Evolutionary conservation across 495 filamentous ascomycete species (phyloP).

Genomic region (Aspergillus panamensis): DNA sequence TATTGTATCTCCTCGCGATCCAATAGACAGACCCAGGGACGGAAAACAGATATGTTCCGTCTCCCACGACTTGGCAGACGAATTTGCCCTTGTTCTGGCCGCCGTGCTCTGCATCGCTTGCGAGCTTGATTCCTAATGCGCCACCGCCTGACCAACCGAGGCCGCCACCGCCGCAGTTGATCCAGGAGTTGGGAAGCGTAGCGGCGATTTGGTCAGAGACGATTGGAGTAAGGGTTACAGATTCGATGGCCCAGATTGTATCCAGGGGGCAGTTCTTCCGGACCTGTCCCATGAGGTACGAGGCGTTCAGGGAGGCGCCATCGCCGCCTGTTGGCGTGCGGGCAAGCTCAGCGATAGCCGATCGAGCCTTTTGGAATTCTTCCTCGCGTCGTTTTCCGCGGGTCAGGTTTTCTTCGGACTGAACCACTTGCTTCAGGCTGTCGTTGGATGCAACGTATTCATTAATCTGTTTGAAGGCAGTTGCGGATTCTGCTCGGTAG

Average conservation of each 20-base stretch:
- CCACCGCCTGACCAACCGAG: constrained; percentile 95
- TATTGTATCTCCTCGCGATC: constrained; percentile 81
- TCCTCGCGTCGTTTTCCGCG: constrained; percentile 57
- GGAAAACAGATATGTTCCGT: constrained; percentile 86
- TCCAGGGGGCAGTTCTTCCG: constrained; percentile 64
- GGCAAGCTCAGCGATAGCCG: constrained; percentile 54
- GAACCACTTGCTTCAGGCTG: constrained; percentile 43
- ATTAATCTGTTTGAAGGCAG: constrained; percentile 69
- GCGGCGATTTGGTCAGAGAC: constrained; percentile 81
- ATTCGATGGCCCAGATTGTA: constrained; percentile 82
- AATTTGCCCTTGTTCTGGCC: constrained; percentile 71
- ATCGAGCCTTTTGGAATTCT: constrained; percentile 57
- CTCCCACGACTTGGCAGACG: constrained; percentile 89
- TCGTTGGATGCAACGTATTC: constrained; percentile 49
- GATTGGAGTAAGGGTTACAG: constrained; percentile 76
- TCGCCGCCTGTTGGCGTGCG: constrained; percentile 47
- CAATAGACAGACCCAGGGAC: constrained; percentile 91
- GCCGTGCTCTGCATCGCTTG: constrained; percentile 56
- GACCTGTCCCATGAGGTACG: constrained; percentile 65
- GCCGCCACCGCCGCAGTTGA: constrained; percentile 93
- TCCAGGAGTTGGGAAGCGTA: constrained; percentile 74
- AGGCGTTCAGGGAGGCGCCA: constrained; percentile 65
- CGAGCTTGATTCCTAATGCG: constrained; percentile 84
- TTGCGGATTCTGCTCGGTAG: constrained; percentile 72
- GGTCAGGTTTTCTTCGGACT: constrained; percentile 39